Evolutionary conservation across 768 basidiomycete species (phyloP), one percentile per base, ranked within the genome.

Genomic region (Mycena vulgaris): DNA sequence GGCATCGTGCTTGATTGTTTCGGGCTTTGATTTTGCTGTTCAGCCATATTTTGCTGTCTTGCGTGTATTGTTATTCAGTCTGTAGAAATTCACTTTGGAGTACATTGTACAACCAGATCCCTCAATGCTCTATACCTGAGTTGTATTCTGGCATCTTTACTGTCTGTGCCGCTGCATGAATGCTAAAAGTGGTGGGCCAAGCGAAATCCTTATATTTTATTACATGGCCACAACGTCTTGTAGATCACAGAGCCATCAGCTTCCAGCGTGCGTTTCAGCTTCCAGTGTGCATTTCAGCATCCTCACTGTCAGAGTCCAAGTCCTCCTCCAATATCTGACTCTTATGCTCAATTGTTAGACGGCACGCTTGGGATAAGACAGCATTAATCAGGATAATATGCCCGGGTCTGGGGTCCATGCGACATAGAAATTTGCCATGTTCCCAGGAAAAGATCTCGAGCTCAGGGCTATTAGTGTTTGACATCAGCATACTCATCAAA

Each of bases 361-460:
- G 60, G 52, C 61, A 53, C 2, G 67, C 67, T 39, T 69, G 67
- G 7, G 67, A 69, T 13, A 63, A 31, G n/a, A 69, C 30, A 19
- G 37, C 27, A 14, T 14, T 3, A 49, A 49, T 49, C 10, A 25
- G 48, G 11, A 49, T 21, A 16, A 49, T 49, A 11, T 25, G 27
- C 16, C 48, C 11, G 10, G 48, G 48, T 10, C 48, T 25, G 25
- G 48, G 48, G 48, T 49, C 48, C 13, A 9, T 49, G 25, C 48
- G 48, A 2, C 25, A 2, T 25, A 49, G 27, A 14, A 49, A 49
- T 14, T 13, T 27, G 25, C 48, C 48, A 28, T 49, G 14, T 8
- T 69, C 59, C 67, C 67, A 69, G 7, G 61, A 5, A 47, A 69
- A 69, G 9, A 69, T 49, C 23, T 69, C 67, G 5, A 69, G 52